A percentile compares a stretch with the other conserved stretches of the same genome.
Conservation (phyloP, 495 filamentous ascomycete genomes). For the Gamarada debralockiae region DNA sequence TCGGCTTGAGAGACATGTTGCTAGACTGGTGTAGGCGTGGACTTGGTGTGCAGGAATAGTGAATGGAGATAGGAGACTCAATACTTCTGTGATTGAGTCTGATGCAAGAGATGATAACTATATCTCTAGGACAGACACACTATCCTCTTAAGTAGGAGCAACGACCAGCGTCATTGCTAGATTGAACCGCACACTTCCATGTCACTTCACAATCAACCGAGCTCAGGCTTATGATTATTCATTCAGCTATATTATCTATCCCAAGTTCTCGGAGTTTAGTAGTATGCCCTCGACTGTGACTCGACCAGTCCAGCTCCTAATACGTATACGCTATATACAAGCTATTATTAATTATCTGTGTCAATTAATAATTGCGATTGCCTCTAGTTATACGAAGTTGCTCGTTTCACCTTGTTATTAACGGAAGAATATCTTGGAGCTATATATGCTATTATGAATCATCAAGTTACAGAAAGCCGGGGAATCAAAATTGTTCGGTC, state of each 20-base stretch:
- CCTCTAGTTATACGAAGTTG: background rate
- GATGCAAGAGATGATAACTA: conserved; percentile 6
- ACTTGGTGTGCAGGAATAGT: conserved; percentile 2
- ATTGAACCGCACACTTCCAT: too few species aligned
- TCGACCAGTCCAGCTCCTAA: conserved; percentile 1
- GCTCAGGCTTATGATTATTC: too few species aligned
- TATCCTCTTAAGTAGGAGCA: too few species aligned
- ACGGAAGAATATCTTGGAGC: conserved; percentile 3
- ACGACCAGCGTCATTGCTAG: too few species aligned
- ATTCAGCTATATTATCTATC: background rate
- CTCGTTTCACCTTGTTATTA: background rate
- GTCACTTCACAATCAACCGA: too few species aligned
- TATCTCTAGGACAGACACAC: too few species aligned
- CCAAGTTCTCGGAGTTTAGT: background rate
- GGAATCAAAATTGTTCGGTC: background rate
- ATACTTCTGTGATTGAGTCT: conserved; percentile 6
- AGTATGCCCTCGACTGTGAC: background rate
- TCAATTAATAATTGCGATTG: background rate
- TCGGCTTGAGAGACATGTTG: conserved; percentile 10
- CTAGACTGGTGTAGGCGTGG: conserved; percentile 6
- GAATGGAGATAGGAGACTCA: conserved; percentile 9
- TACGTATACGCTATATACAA: too few species aligned
- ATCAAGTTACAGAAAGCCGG: conserved; percentile 4
- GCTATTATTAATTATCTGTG: background rate
- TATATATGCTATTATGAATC: conserved; percentile 3